phyloP scores from a whole-genome alignment of 257 asterid species.

The Solanum habrochaites region DNA sequence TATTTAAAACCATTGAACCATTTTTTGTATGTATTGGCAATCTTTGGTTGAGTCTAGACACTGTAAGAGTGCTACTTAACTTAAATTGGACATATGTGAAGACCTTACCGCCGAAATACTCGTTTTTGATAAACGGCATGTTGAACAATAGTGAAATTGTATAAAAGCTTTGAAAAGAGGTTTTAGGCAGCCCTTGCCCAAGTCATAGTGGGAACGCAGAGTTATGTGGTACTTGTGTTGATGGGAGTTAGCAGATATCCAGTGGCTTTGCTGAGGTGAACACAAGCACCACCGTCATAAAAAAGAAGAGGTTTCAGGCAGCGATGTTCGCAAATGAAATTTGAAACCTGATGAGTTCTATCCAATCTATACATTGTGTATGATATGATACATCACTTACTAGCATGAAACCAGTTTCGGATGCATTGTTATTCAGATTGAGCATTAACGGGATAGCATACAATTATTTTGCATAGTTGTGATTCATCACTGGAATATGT shows the following conservation, averaged over 20 bases:
- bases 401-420: neutral
- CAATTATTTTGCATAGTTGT: neutral
- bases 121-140: neutral
- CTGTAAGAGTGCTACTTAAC: neutral
- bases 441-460: neutral
- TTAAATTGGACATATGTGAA: neutral
- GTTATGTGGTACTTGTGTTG: neutral
- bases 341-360: neutral
- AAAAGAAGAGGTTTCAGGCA: neutral
- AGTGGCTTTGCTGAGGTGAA: neutral
- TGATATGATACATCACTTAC: neutral
- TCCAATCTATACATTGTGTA: neutral
- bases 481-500: neutral
- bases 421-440: neutral
- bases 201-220: neutral
- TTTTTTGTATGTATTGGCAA: neutral
- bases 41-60: neutral
- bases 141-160: neutral
- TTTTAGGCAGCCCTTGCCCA: neutral
- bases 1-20: neutral
- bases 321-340: neutral
- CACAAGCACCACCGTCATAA: neutral
- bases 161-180: neutral
- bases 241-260: neutral
- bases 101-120: neutral